Evolutionary conservation across 495 filamentous ascomycete genomes (phyloP).

Genomic region (Poronia punctata): DNA sequence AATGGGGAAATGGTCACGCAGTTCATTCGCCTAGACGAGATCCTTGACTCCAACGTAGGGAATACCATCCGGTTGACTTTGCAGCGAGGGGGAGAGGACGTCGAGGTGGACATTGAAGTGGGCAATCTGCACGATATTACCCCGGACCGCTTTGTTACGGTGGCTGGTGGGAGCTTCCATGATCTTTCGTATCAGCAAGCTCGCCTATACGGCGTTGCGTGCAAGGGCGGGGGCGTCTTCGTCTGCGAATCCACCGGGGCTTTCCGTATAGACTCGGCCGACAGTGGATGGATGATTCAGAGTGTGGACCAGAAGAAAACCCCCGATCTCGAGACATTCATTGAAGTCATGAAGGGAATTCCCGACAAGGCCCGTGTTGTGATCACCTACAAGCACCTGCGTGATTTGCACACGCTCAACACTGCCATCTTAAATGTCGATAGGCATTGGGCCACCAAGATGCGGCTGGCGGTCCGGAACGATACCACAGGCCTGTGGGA

Average conservation of each 20-base stretch:
- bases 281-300: conserved; percentile 90
- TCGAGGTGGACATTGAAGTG: conserved; percentile 79
- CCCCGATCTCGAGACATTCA: conserved; percentile 78
- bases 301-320: conserved; percentile 81
- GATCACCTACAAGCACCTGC: conserved; percentile 89
- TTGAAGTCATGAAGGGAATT: conserved; percentile 83
- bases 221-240: conserved; percentile 70
- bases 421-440: conserved; percentile 91
- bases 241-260: conserved; percentile 93
- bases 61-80: conserved; percentile 65
- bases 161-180: conserved; percentile 90
- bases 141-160: conserved; percentile 89
- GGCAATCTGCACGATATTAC: conserved; percentile 92
- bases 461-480: conserved; percentile 89
- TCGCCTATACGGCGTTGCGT: conserved; percentile 84
- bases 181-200: conserved; percentile 94
- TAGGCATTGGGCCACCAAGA: conserved; percentile 89
- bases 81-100: conserved; percentile 79
- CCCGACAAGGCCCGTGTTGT: conserved; percentile 88
- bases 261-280: conserved; percentile 84
- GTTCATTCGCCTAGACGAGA: conserved; percentile 88
- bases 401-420: conserved; percentile 89
- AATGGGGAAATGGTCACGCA: conserved; percentile 92
- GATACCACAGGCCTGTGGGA: conserved; percentile 91
- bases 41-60: conserved; percentile 83